These are phyloP conservation scores for Umbelopsis sp. DNA, from an alignment of 371 early-diverging fungal species.

Conservation along the genomic window DNA sequence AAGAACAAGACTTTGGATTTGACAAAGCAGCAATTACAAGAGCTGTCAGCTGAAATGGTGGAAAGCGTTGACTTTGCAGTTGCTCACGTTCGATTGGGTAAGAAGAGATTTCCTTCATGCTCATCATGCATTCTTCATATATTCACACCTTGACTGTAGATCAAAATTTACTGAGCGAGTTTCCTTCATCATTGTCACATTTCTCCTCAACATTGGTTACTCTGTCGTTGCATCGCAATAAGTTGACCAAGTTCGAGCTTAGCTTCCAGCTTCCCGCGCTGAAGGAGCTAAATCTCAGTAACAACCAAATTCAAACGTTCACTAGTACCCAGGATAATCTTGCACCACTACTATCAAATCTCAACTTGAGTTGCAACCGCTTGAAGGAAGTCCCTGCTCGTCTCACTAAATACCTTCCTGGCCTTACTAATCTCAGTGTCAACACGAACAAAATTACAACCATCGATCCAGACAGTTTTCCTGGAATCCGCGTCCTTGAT, in stretches of 20 bases:
- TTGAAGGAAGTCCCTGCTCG: conserved; percentile 48
- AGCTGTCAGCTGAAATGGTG: conserved; percentile 35
- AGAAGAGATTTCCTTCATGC: not conserved
- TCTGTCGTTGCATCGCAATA: conserved; percentile 57
- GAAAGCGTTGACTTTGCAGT: conserved; percentile 23
- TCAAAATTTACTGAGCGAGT: conserved; percentile 44
- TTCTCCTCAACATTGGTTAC: conserved; percentile 45
- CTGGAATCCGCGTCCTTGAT: conserved; percentile 53
- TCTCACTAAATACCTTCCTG: conserved; percentile 48
- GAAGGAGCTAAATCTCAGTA: conserved; percentile 52
- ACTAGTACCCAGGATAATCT: not conserved
- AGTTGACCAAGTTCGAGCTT: conserved; percentile 42
- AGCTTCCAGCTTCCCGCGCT: conserved; percentile 42
- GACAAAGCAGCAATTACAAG: conserved; percentile 42
- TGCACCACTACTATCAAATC: conserved; percentile 53
- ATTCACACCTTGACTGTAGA: conserved; percentile 23
- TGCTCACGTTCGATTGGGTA: not conserved
- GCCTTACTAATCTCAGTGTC: conserved; percentile 46
- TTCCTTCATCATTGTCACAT: conserved; percentile 39
- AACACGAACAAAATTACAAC: conserved; percentile 56
- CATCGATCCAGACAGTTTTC: conserved; percentile 49
- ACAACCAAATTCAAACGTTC: conserved; percentile 53
- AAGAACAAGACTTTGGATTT: conserved; percentile 41
- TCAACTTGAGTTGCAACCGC: conserved; percentile 48
- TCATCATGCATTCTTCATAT: conserved; percentile 5